These are phyloP conservation scores for Strobilomyces confusus DNA, from an alignment of 768 basidiomycete genomes.

Conservation along the genomic window DNA sequence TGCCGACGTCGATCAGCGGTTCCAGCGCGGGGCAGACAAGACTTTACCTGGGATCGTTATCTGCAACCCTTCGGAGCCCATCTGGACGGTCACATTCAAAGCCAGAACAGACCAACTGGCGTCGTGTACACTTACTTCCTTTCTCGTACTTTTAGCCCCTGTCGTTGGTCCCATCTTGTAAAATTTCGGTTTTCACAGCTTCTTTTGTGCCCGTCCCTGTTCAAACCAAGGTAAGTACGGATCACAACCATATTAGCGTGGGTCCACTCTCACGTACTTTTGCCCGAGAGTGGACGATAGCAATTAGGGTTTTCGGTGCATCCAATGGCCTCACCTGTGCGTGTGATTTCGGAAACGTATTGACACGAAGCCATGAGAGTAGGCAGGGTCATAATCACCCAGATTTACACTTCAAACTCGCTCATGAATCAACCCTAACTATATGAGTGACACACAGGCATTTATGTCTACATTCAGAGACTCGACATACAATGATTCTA, in stretches of 20 bases:
- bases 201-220: not conserved
- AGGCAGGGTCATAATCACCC: no score
- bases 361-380: no score
- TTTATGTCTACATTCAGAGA: not conserved
- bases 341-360: not conserved
- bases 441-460: not conserved
- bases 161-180: no score
- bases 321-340: not conserved
- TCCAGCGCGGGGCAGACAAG: not conserved
- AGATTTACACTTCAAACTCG: no score
- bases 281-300: no score
- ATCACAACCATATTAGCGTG: no score
- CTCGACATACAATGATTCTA: not conserved
- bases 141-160: constrained; percentile 16
- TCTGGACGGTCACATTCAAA: constrained; percentile 10
- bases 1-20: not conserved
- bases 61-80: constrained; percentile 41
- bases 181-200: no score
- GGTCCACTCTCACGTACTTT: no score
- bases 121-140: not conserved
- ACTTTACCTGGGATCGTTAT: constrained; percentile 46
- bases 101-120: constrained; percentile 1
- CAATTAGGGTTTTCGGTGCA: no score
- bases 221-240: no score
- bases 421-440: not conserved